These are phyloP conservation scores for Sclerotinia sclerotiorum DNA, from an alignment of 2,329 filamentous ascomycete species.

Conservation along the genomic window DNA sequence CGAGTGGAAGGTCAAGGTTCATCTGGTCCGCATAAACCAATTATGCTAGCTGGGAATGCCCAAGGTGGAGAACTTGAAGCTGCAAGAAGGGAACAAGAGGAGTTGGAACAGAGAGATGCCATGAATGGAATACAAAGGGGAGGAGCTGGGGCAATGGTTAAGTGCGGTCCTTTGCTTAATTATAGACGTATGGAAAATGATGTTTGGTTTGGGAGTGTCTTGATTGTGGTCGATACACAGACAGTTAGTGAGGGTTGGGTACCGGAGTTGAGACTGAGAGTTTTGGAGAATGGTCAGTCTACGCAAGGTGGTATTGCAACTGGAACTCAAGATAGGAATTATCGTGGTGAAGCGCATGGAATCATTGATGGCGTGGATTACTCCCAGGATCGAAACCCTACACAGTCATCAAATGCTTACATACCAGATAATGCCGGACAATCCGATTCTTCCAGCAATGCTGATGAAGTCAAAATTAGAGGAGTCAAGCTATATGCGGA, in stretches of 20 bases:
- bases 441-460: background rate
- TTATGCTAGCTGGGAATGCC: slow-evolving; percentile 43
- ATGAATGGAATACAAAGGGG: slow-evolving; percentile 22
- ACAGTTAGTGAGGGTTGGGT: slow-evolving; percentile 51
- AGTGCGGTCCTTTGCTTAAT: slow-evolving; percentile 74
- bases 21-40: slow-evolving; percentile 46
- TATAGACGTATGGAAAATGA: slow-evolving; percentile 70
- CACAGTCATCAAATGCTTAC: background rate
- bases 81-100: slow-evolving; percentile 14
- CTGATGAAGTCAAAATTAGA: slow-evolving; percentile 46
- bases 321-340: slow-evolving; percentile 16
- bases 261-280: slow-evolving; percentile 59
- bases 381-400: slow-evolving; percentile 34
- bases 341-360: slow-evolving; percentile 31
- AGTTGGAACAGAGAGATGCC: slow-evolving; percentile 19
- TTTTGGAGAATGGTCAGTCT: slow-evolving; percentile 23
- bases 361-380: slow-evolving; percentile 38
- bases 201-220: slow-evolving; percentile 79
- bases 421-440: background rate
- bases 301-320: slow-evolving; percentile 26
- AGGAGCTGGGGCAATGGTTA: slow-evolving; percentile 53
- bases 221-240: slow-evolving; percentile 77
- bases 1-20: slow-evolving; percentile 45
- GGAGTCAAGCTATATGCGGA: slow-evolving; percentile 64
- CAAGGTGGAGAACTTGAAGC: slow-evolving; percentile 24